Evolutionary conservation across 2,329 filamentous ascomycete species (phyloP), one percentile per base, ranked within the genome.

Genomic region (Epichloe sp.): DNA sequence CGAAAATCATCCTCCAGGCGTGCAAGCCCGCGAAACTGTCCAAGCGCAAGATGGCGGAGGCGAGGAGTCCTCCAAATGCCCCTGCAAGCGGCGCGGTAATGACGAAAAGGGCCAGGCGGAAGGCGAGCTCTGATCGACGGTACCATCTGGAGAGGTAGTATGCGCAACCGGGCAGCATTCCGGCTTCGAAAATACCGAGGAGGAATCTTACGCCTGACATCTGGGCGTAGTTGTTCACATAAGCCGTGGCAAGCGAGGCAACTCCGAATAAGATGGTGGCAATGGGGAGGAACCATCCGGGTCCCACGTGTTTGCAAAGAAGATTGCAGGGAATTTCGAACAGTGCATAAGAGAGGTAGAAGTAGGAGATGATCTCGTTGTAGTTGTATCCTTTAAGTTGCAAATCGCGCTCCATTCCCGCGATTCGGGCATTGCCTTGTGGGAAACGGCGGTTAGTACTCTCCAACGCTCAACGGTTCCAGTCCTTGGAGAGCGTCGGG

Each of bases 81-180:
- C 83, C 83, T 0, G 83, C 83, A 0, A 88, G 69, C 0, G 83
- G 82, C 0, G 82, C 78, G 76, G 81, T 84, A 51, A 86, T 80
- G 50, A 87, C 79, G 65, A 86, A 87, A 2, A 86, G 67, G 0
- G 80, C 77, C 0, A 87, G 68, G 0, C 83, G 75, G 62, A 86
- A 86, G 0, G 79, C 75, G 5, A 88, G 68, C 63, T 88, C 84
- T 47, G 75, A 76, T 35, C 80, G 72, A n/a, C 82, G 72, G 57
- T 87, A 88, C 83, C 83, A 88, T 48, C 83, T 71, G 1, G 78
- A 82, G 19, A 87, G 67, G 58, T 87, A 88, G 64, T 87, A 88
- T 0, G 83, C 82, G 41, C 86, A 85, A 0, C 85, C 84, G 0
- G 85, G 85, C 50, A 88, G 65, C 77, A 88, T 80, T 7, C 84